These are phyloP conservation scores for Chara braunii DNA, from an alignment of 139 green algal genomes.

Conservation along the genomic window DNA sequence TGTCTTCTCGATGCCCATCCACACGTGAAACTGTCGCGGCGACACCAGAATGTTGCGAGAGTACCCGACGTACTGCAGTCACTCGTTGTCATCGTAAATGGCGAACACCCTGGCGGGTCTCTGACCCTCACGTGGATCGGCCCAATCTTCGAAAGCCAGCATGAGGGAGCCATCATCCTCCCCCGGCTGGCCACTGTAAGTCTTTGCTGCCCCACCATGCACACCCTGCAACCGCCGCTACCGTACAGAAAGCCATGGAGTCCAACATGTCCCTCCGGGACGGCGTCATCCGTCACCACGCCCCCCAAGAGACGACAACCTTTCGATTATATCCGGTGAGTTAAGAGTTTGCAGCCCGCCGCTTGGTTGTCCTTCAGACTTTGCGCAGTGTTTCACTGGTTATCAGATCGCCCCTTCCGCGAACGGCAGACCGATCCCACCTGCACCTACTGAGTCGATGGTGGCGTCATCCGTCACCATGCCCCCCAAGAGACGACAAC, in stretches of 20 bases:
- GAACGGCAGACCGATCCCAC: too few species aligned
- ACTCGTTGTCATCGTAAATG: conserved; percentile 55
- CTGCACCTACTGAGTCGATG: too few species aligned
- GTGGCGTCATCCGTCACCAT: too few species aligned
- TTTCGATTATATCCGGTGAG: neutral
- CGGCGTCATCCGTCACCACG: conserved; percentile 55
- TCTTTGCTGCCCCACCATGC: neutral
- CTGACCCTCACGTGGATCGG: conserved; percentile 53
- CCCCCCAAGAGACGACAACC: conserved; percentile 5
- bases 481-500: too few species aligned
- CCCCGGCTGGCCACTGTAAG: conserved; percentile 3
- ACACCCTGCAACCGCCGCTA: conserved; percentile 50
- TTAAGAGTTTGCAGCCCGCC: too few species aligned
- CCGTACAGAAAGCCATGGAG: conserved; percentile 77
- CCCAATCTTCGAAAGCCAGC: conserved; percentile 54
- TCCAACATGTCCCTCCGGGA: conserved; percentile 73
- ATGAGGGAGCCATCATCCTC: conserved; percentile 63
- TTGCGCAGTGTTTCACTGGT: too few species aligned
- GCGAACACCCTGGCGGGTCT: conserved; percentile 76
- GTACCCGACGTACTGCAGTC: conserved; percentile 78
- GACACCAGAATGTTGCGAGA: conserved; percentile 65
- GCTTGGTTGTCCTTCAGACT: too few species aligned
- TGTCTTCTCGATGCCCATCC: neutral
- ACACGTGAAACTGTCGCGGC: neutral
- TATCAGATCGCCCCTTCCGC: too few species aligned